Evolutionary conservation across 2,329 filamentous ascomycete species (phyloP), one percentile per base, ranked within the genome.

Genomic region (Aplosporella prunicola): DNA sequence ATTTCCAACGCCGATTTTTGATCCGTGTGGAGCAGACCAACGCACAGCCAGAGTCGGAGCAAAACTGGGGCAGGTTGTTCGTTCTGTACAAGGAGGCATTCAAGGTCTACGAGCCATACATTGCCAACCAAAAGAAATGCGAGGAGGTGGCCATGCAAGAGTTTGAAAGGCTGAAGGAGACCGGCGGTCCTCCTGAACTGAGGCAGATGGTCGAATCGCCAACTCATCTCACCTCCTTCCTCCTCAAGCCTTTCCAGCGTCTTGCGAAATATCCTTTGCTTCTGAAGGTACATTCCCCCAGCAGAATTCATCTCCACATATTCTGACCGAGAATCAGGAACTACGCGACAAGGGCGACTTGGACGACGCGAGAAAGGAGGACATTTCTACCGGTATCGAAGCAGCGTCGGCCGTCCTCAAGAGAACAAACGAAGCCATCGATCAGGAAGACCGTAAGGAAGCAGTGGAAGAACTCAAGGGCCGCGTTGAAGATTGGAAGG

Each of bases 11-110:
- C 45, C 78, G 88, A 18, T 96, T 98, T 52, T 69, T 98, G 32
- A 96, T 98, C 51, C 81, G 87, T 39, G 84, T 98, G 45, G 91
- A 98, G 64, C 93, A 93, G 18, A 93, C 88, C 24, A 94, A 96
- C 53, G 87, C 84, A 3, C 76, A 86, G 62, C 74, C 84, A 1
- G 72, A 80, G 43, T 64, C 72, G 4, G 70, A 76, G 43, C 91
- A 98, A 58, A 82, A 89, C 57, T 98, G 91, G 91, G 91, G 91
- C n/a, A 72, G 78, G n/a, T 76, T 93, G 0, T 96, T 96, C 55
- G 73, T 82, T 10, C 69, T 78, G 10, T 87, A 89, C 55, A 85
- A 91, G 56, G 84, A 91, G 42, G 76, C 79, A 0, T 95, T 98
- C 59, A 78, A 81, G 44, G 88, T 94, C 43, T 98, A 98, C 57